These are phyloP conservation scores for Fraxinus floribunda DNA, from an alignment of 305 asterid genomes.

Conservation along the genomic window DNA sequence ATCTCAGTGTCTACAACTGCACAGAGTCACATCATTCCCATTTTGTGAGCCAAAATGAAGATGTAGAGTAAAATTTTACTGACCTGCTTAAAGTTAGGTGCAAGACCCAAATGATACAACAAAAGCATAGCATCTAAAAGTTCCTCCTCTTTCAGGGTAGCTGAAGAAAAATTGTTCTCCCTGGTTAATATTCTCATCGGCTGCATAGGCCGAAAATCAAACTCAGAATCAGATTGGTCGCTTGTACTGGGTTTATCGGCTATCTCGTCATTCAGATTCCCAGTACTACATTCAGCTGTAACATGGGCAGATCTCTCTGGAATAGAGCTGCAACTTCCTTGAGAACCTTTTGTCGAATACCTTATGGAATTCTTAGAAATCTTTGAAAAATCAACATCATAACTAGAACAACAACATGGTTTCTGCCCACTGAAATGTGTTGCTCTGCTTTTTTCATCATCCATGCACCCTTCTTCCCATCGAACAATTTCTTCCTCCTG, in stretches of 20 bases:
- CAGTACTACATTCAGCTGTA: slow-evolving; percentile 69
- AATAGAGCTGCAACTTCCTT: slow-evolving; percentile 75
- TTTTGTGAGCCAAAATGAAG: neutral
- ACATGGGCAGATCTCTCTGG: slow-evolving; percentile 77
- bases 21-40: slow-evolving; percentile 3
- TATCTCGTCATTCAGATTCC: slow-evolving; percentile 76
- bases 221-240: slow-evolving; percentile 76
- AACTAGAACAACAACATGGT: slow-evolving; percentile 90
- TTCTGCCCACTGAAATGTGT: slow-evolving; percentile 69
- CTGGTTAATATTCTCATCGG: slow-evolving; percentile 59
- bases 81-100: slow-evolving; percentile 96
- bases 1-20: neutral
- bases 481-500: slow-evolving; percentile 69
- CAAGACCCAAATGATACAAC: slow-evolving; percentile 89
- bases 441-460: slow-evolving; percentile 68
- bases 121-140: slow-evolving; percentile 91
- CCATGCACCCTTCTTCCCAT: slow-evolving; percentile 97
- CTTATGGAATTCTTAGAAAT: slow-evolving; percentile 55
- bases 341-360: slow-evolving; percentile 51
- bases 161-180: slow-evolving; percentile 59
- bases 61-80: slow-evolving; percentile 6
- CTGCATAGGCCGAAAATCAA: slow-evolving; percentile 70
- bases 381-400: slow-evolving; percentile 58
- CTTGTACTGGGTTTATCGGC: slow-evolving; percentile 90
- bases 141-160: slow-evolving; percentile 89